Evolutionary conservation across 2,329 filamentous ascomycete species (phyloP).

Genomic region (Fusarium siculi): DNA sequence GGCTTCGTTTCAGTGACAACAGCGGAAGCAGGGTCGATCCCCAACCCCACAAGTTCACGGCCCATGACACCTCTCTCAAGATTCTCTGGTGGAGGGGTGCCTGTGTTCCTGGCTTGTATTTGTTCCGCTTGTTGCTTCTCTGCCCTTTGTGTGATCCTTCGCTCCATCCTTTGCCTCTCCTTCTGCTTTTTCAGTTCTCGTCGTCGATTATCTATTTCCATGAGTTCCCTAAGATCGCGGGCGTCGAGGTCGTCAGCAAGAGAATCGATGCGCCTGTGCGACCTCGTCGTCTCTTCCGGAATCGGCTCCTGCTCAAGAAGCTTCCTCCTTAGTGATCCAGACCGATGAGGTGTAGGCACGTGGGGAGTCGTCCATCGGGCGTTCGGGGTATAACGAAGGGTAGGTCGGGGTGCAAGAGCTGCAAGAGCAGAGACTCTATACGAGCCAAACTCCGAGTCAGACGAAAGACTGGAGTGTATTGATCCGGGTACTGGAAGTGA

Average conservation of each 20-base stretch:
- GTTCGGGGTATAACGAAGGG: slow-evolving; percentile 77
- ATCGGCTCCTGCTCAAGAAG: slow-evolving; percentile 63
- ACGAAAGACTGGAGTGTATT: slow-evolving; percentile 80
- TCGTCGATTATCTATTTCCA: slow-evolving; percentile 88
- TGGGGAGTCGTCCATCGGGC: slow-evolving; percentile 65
- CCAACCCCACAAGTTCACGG: slow-evolving; percentile 66
- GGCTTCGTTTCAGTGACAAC: slow-evolving; percentile 66
- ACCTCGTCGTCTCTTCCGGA: slow-evolving; percentile 68
- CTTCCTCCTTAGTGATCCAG: slow-evolving; percentile 63
- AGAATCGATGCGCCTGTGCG: slow-evolving; percentile 72
- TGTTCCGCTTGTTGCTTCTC: slow-evolving; percentile 73
- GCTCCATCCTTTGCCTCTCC: slow-evolving; percentile 74
- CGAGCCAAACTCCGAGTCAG: slow-evolving; percentile 74
- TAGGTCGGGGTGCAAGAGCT: slow-evolving; percentile 86
- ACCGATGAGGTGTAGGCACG: slow-evolving; percentile 58
- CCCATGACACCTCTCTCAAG: slow-evolving; percentile 70
- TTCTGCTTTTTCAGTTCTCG: slow-evolving; percentile 77
- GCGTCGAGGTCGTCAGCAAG: slow-evolving; percentile 89
- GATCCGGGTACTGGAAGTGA: slow-evolving; percentile 81
- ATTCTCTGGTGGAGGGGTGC: slow-evolving; percentile 64
- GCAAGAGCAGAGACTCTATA: slow-evolving; percentile 85
- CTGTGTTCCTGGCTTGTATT: slow-evolving; percentile 62
- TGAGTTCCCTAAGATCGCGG: slow-evolving; percentile 83
- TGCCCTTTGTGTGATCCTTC: slow-evolving; percentile 71
- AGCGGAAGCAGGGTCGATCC: slow-evolving; percentile 65